These are phyloP conservation scores for Globisporangium paroecandrum DNA, from an alignment of 352 stramenopile species.

Conservation along the genomic window DNA sequence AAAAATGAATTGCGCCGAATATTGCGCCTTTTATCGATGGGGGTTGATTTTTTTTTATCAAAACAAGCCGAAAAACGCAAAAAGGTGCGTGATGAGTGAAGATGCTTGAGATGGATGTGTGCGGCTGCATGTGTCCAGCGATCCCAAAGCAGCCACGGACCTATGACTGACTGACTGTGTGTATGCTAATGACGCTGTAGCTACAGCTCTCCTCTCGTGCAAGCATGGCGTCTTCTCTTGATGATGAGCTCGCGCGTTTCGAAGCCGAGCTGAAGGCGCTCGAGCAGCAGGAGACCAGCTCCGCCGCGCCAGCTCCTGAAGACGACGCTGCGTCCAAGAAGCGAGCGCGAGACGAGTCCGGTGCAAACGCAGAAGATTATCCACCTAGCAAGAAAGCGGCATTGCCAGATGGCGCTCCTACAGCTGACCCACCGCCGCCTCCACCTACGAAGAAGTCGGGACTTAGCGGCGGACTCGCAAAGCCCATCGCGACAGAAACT, in stretches of 20 bases:
- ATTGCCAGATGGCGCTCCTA: background rate
- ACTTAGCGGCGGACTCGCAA: conserved; percentile 13
- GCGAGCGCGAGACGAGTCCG: conserved; percentile 25
- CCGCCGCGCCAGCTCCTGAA: background rate
- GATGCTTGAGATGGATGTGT: background rate
- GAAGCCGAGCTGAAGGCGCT: conserved; percentile 80
- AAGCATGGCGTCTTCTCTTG: conserved; percentile 27
- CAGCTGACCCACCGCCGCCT: background rate
- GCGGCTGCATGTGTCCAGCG: background rate
- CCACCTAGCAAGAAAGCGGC: conserved; percentile 31
- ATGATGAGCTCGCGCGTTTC: conserved; percentile 83
- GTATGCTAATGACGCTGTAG: too few relatives aligned
- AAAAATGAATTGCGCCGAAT: background rate
- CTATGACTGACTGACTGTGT: background rate
- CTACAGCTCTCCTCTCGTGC: background rate
- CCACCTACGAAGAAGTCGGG: conserved; percentile 12
- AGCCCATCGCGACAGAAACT: conserved; percentile 12
- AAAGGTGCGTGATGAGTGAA: conserved; percentile 5
- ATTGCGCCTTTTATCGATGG: background rate
- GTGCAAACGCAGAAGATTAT: conserved; percentile 13
- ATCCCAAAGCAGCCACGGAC: background rate
- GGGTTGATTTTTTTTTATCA: background rate
- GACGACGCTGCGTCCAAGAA: conserved; percentile 23
- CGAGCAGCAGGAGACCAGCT: conserved; percentile 30
- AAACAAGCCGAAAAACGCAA: background rate